Evolutionary conservation across 352 stramenopile species (phyloP).

Genomic region (Phytophthora citricola): DNA sequence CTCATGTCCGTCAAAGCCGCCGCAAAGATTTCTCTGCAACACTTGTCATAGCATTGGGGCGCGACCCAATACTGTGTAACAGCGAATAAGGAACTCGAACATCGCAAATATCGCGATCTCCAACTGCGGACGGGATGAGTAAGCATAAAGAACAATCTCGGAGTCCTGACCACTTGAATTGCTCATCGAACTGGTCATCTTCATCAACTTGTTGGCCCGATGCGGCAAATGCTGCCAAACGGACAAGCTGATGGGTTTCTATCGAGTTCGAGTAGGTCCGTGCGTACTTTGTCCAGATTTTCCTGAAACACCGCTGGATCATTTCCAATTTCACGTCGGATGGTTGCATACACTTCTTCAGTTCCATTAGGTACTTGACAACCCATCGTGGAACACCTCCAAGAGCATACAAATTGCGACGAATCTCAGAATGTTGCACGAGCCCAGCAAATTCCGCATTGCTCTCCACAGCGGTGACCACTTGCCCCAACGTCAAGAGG

Average conservation of each 20-base stretch:
- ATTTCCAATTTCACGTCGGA: not conserved
- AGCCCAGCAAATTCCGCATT: not conserved
- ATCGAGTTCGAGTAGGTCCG: not conserved
- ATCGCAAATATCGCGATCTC: not conserved
- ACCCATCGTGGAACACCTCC: slow-evolving; percentile 19
- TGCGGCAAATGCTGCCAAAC: slow-evolving; percentile 17
- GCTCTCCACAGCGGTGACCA: too few species aligned
- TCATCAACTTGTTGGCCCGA: not conserved
- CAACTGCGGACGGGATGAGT: not conserved
- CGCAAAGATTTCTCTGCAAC: not conserved
- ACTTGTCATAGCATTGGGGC: too few species aligned
- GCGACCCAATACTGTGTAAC: too few species aligned
- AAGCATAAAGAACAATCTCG: slow-evolving; percentile 38
- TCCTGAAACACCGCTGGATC: too few species aligned
- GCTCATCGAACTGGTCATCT: slow-evolving; percentile 13
- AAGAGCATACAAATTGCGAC: slow-evolving; percentile 11
- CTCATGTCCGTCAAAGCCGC: slow-evolving; percentile 5
- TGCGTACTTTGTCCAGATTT: not conserved
- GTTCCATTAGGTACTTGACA: slow-evolving; percentile 11
- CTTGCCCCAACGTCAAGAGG: slow-evolving; percentile 28
- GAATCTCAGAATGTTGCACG: not conserved
- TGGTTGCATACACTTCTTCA: not conserved
- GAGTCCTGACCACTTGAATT: slow-evolving; percentile 33
- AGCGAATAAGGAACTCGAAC: slow-evolving; percentile 15
- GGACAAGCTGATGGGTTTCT: not conserved